Evolutionary conservation across 345 rosid genomes (phyloP), one percentile per base, ranked within the genome.

Genomic region (Turnera subulata): DNA sequence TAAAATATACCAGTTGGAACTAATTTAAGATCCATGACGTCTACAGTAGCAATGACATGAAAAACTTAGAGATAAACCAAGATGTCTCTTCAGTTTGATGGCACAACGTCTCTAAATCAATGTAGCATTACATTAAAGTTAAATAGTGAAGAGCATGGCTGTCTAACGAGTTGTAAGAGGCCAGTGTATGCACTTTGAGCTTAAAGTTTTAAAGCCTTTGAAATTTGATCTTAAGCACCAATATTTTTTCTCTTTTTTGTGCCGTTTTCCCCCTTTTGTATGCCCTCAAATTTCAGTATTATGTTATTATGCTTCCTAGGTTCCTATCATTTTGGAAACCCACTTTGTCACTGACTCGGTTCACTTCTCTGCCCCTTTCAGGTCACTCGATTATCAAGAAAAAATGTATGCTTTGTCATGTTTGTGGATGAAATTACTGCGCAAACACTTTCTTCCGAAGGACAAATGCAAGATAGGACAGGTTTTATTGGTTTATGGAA

Each of bases 401-500:
- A 93, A 82, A 87, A 93, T 73, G 97, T 87, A 50, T 93, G 99
- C 82, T 93, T 93, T 76, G 92, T 93, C 57, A 80, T 93, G 89
- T 93, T 93, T 42, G 73, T 85, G 84, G 99, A 93, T 71, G 95
- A 85, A 62, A 61, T 73, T 59, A 89, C 97, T 18, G 61, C 83
- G 72, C 83, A 77, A 65, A 82, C 88, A 50, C 84, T 87, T 69
- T 68, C 66, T 65, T 80, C 94, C 18, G 99, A 93, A 73, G 97
- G 94, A 43, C 84, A 78, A 15, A 68, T 79, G 56, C 83, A 80
- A 63, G 95, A 89, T 73, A 80, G 83, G 57, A 74, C 78, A 62
- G 97, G 97, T 55, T 89, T 80, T 58, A 78, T 89, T 78, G 96
- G 99, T 78, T 61, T 93, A 56, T 93, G 99, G 99, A 93, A 78